Conservation (phyloP, 257 asterid genomes). For the Solanum neorickii region DNA sequence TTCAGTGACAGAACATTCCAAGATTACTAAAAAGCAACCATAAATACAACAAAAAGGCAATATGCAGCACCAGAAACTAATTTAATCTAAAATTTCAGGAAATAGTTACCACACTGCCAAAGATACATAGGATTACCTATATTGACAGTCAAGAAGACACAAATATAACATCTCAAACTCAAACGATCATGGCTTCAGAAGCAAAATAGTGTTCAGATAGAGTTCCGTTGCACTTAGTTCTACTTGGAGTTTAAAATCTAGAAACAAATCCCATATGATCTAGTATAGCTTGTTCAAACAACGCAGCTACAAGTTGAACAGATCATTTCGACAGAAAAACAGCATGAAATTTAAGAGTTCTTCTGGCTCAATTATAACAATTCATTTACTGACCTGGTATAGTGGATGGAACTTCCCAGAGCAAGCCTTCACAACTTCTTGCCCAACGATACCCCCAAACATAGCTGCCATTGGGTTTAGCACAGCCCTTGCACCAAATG, state of each 20-base stretch:
- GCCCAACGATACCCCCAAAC: conserved; percentile 96
- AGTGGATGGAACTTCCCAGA: conserved; percentile 95
- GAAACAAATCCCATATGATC: background rate
- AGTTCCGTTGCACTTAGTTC: background rate
- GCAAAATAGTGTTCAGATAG: background rate
- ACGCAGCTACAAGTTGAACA: background rate
- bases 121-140: background rate
- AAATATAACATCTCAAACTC: background rate
- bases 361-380: background rate
- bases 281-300: background rate
- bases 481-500: conserved; percentile 88
- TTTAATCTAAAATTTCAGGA: background rate
- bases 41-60: background rate
- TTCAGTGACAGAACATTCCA: background rate
- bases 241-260: background rate
- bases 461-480: conserved; percentile 96
- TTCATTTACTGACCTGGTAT: conserved; percentile 46
- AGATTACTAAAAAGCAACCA: background rate
- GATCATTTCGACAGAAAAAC: background rate
- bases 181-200: background rate
- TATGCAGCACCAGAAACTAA: background rate
- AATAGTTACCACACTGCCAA: background rate
- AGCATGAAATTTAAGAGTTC: background rate
- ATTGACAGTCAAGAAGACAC: background rate
- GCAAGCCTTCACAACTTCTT: conserved; percentile 96